Conservation (phyloP, 129 eudicot species). For the Flaveria sonorensis region DNA sequence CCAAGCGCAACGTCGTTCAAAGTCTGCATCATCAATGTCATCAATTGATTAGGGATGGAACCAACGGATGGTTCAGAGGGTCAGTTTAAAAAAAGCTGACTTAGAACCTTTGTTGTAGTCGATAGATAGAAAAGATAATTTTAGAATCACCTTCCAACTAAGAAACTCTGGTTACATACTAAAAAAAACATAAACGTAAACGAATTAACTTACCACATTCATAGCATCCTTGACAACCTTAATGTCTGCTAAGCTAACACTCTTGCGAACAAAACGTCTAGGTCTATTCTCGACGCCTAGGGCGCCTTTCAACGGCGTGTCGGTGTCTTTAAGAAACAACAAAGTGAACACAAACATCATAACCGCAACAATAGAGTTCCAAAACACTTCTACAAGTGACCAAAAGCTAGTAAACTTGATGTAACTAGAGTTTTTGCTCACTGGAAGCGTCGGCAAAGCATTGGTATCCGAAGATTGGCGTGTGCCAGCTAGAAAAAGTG, state of each 20-base stretch:
- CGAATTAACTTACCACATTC: constrained; percentile 35
- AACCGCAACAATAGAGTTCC: constrained; percentile 42
- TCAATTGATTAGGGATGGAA: no score
- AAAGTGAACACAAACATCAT: constrained; percentile 41
- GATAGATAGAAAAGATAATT: no score
- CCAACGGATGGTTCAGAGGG: no score
- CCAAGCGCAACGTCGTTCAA: constrained; percentile 55
- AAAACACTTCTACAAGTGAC: constrained; percentile 35
- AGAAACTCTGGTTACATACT: no score
- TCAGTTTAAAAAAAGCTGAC: no score
- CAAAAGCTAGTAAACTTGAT: constrained; percentile 27
- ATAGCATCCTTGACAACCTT: constrained; percentile 50
- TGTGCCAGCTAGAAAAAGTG: constrained; percentile 44
- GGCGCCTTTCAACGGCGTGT: constrained; percentile 44
- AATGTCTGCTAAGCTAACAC: constrained; percentile 41
- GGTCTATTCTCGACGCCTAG: constrained; percentile 44
- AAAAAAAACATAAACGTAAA: neutral
- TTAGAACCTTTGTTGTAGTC: no score
- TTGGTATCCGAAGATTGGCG: constrained; percentile 38
- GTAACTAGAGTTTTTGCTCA: constrained; percentile 33
- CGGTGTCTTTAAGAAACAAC: constrained; percentile 51
- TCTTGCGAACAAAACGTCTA: constrained; percentile 41
- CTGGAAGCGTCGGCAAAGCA: constrained; percentile 33
- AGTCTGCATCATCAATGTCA: constrained; percentile 27
- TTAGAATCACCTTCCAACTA: no score